Base-by-base conservation (phyloP, 306 rosid species). In the Myrica gale region DNA sequence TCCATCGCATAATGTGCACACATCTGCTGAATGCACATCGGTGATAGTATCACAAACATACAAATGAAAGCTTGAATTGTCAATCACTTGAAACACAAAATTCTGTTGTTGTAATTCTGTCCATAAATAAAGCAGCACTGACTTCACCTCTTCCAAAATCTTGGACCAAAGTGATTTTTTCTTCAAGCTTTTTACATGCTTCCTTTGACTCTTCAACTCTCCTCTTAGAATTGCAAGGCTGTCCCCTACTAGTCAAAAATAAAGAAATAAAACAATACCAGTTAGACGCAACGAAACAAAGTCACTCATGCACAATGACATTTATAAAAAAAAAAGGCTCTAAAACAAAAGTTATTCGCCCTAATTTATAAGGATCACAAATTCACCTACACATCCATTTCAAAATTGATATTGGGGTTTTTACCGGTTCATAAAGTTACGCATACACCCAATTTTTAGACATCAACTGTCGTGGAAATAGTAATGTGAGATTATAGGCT, bases 151-250 rank as follows among this genome's bases (percentile, higher is more conserved):
- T 88, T 96, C 99, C 89, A 96, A 83, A 84, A 92, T 90, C 91
- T 75, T 87, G 80, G 98, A 89, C 99, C 99, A 96, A 21, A 96
- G 82, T 67, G 99, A 96, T 76, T 91, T 96, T 86, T 96, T 96
- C 96, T 90, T 90, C 89, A 96, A 86, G 84, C 79, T 86, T 80
- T 89, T 87, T 55, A 96, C 99, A 81, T 90, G 97, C 92, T 96
- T 96, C 89, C 80, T 87, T 87, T 92, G 99, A 90, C 91, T 92
- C 87, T 92, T 96, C 83, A 96, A 81, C 85, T 96, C 99, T 2
- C 92, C 87, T 85, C 89, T 89, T 85, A 96, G 85, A 80, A 96
- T 91, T 68, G 99, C 96, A 81, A 96, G 90, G 86, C 89, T 87
- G 81, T 96, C 98, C 71, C 99, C 99, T 95, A 79, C 81, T 78